phyloP scores from a whole-genome alignment of 441 rosid species.

The Sinapis alba region DNA sequence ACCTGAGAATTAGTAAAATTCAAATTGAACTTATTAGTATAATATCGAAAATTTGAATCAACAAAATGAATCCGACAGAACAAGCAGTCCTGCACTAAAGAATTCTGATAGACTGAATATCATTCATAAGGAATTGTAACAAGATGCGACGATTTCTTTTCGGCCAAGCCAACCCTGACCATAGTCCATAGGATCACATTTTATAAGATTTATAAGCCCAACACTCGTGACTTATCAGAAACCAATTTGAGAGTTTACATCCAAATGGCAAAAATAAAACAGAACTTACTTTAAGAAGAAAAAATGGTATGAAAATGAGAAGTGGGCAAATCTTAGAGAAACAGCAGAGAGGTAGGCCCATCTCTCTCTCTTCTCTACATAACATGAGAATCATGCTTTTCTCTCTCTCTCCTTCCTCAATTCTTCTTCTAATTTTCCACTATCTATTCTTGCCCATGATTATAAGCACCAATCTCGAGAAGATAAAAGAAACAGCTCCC shows the following conservation, averaged over 20 bases:
- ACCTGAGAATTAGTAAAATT: too few relatives aligned
- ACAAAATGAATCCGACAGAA: too few relatives aligned
- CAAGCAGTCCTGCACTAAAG: too few relatives aligned
- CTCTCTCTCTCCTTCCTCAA: constrained; percentile 5
- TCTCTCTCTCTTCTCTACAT: neutral
- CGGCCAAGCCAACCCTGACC: too few relatives aligned
- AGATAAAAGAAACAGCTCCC: neutral
- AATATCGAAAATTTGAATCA: too few relatives aligned
- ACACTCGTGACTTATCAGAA: neutral
- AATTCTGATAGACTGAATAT: too few relatives aligned
- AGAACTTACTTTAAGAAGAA: neutral
- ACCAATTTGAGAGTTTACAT: neutral
- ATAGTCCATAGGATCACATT: neutral
- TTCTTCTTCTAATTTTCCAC: constrained; percentile 1
- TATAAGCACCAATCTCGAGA: constrained; percentile 21
- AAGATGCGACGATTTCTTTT: too few relatives aligned
- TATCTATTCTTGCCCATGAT: constrained; percentile 20
- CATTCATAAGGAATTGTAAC: too few relatives aligned
- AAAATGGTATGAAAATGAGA: neutral
- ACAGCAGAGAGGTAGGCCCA: constrained; percentile 31
- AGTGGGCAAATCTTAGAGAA: neutral
- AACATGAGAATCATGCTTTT: constrained; percentile 30
- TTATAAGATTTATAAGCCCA: neutral
- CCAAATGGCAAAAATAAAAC: neutral
- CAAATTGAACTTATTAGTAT: too few relatives aligned